These are phyloP conservation scores for Huntiella savannae DNA, from an alignment of 2,329 filamentous ascomycete genomes.

Conservation along the genomic window DNA sequence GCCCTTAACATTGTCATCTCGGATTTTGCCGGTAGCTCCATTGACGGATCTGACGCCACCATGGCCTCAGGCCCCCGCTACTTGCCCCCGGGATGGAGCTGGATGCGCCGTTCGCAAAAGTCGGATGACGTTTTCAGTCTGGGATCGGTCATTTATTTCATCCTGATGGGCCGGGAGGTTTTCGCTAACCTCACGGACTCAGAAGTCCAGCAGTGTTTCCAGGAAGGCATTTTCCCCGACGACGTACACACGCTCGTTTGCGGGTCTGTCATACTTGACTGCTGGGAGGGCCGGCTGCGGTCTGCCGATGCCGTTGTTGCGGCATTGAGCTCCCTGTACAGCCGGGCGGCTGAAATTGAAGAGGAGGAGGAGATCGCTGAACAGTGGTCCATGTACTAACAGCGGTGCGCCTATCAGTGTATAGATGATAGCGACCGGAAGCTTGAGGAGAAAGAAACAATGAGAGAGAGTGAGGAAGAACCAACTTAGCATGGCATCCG, in stretches of 20 bases:
- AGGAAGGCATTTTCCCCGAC: slow-evolving; percentile 15
- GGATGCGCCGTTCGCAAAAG: slow-evolving; percentile 14
- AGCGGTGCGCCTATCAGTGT: slow-evolving; percentile 2
- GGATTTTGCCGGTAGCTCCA: slow-evolving; percentile 20
- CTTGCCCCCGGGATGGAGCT: slow-evolving; percentile 14
- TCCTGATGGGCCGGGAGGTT: slow-evolving; percentile 18
- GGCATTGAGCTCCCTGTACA: slow-evolving; percentile 10
- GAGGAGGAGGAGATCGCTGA: slow-evolving; percentile 12
- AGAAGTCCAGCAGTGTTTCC: slow-evolving; percentile 16
- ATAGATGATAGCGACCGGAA: slow-evolving; percentile 5
- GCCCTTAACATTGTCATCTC: slow-evolving; percentile 19
- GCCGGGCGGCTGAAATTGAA: slow-evolving; percentile 10
- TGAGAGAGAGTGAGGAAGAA: neutral
- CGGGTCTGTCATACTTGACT: slow-evolving; percentile 16
- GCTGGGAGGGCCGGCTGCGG: slow-evolving; percentile 15
- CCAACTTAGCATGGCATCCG: neutral
- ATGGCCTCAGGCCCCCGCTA: slow-evolving; percentile 15
- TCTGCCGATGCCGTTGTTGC: slow-evolving; percentile 10
- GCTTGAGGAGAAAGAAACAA: neutral
- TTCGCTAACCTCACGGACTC: slow-evolving; percentile 16
- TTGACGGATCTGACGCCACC: slow-evolving; percentile 12
- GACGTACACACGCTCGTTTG: slow-evolving; percentile 15
- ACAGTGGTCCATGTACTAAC: slow-evolving; percentile 12
- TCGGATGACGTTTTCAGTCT: slow-evolving; percentile 19
- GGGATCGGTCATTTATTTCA: slow-evolving; percentile 19